A percentile compares a stretch with the other conserved stretches of the same genome.
Conservation (phyloP, 2,329 filamentous ascomycete genomes). For the Xylariales sp. region DNA sequence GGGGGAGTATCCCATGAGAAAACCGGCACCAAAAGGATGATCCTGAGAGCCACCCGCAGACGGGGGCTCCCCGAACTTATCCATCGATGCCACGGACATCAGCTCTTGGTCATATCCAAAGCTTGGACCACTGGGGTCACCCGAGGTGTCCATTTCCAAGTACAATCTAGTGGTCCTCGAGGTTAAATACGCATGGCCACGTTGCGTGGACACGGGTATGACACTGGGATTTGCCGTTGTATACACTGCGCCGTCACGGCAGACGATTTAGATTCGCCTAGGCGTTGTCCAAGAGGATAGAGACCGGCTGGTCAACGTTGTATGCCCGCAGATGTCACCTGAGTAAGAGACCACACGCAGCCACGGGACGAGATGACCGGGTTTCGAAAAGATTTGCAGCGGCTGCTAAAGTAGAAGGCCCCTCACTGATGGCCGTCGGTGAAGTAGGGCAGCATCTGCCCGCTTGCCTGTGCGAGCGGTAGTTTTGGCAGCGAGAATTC, state of each 20-base stretch:
- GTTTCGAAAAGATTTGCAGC: no score
- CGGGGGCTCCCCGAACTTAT: neutral
- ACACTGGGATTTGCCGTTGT: neutral
- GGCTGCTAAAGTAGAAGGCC: no score
- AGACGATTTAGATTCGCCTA: neutral
- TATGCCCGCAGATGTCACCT: no score
- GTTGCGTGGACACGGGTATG: neutral
- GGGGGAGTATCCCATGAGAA: neutral
- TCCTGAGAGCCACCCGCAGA: slow-evolving; percentile 1
- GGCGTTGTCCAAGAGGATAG: no score
- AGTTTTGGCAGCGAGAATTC: no score
- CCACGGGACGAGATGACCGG: no score
- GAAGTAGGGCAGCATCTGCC: no score
- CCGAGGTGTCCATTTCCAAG: slow-evolving; percentile 1
- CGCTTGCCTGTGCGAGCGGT: no score
- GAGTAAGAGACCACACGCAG: no score
- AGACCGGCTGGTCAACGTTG: no score
- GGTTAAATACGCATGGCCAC: slow-evolving; percentile 1
- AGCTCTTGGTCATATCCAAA: neutral
- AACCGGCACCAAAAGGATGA: neutral
- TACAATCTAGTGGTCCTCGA: neutral
- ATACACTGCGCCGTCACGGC: neutral
- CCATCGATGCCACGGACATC: neutral
- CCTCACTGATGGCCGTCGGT: no score
- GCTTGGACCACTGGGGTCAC: neutral